Evolutionary conservation across 2,329 filamentous ascomycete species (phyloP).

Genomic region (Arthrinium phaeospermum): DNA sequence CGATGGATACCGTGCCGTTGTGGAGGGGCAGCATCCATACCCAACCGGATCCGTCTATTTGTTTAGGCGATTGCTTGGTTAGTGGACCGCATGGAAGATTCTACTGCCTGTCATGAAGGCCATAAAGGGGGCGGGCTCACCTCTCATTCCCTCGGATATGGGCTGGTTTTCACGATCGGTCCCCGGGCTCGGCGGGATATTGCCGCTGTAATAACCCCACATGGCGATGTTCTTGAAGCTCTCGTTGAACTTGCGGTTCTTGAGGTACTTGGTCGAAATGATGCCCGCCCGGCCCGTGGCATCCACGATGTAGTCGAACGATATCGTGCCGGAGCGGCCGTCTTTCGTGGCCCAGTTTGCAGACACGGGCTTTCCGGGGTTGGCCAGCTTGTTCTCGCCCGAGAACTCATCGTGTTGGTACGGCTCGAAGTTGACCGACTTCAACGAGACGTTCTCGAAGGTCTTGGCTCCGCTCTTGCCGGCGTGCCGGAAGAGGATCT

Average conservation of each 20-base stretch:
- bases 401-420: background rate
- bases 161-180: background rate
- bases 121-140: background rate
- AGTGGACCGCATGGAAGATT: background rate
- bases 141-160: background rate
- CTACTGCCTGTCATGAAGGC: no score
- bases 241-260: conserved; percentile 53
- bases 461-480: conserved; percentile 44
- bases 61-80: no score
- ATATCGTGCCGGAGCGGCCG: conserved; percentile 44
- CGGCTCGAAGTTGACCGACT: conserved; percentile 38
- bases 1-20: conserved; percentile 50
- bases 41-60: conserved; percentile 53
- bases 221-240: conserved; percentile 55
- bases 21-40: conserved; percentile 57
- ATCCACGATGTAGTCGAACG: conserved; percentile 56
- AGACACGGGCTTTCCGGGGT: conserved; percentile 41
- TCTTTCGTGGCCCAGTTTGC: conserved; percentile 43
- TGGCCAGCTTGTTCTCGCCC: background rate
- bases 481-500: conserved; percentile 51
- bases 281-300: conserved; percentile 53
- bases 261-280: conserved; percentile 53
- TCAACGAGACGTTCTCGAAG: conserved; percentile 48
- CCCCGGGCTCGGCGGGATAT: conserved; percentile 32
- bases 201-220: conserved; percentile 53